Evolutionary conservation across 2,329 filamentous ascomycete species (phyloP), one percentile per base, ranked within the genome.

Genomic region (Ophiosphaerella narmari): DNA sequence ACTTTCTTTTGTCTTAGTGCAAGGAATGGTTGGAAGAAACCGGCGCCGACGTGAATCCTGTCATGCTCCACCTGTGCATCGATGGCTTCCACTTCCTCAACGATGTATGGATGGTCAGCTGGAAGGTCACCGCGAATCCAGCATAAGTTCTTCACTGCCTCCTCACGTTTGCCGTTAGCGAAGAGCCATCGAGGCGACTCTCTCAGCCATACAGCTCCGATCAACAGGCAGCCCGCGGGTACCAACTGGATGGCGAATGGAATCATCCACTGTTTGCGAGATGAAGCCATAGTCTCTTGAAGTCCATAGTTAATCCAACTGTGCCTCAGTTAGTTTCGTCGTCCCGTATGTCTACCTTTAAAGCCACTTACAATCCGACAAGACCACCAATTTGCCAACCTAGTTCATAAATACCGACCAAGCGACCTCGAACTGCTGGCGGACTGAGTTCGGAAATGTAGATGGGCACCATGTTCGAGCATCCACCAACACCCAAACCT

Each of bases 61-160:
- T 87, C 87, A 11, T 83, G 75, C 52, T 90, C 87, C 13, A 90
- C 75, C 7, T 89, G 87, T 12, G 81, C 78, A 48, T 91, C 87
- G 56, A 92, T 87, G 57, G 81, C 85, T 49, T 81, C 79, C 14
- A 92, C 77, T 69, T 92, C 89, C 70, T 92, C 88, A 1, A 87
- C 74, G 48, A 93, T 86, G 68, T 91, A 91, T 8, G 82, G 71
- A 55, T 89, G 79, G 4, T 81, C 76, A 0, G 75, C 67, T 8
- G 76, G 66, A 1, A 88, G 77, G 39, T 86, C 80, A 18, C 42
- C 42, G 23, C 86, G 80, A 54, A 89, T 84, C 85, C 86, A 89
- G 76, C 80, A 84, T 4, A 79, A 68, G 39, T 78, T 78, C 39
- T 69, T 68, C 5, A 78, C 54, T 2, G 74, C 77, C 46, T 74